Evolutionary conservation across 306 rosid genomes (phyloP), one percentile per base, ranked within the genome.

Genomic region (Rubus idaeus): DNA sequence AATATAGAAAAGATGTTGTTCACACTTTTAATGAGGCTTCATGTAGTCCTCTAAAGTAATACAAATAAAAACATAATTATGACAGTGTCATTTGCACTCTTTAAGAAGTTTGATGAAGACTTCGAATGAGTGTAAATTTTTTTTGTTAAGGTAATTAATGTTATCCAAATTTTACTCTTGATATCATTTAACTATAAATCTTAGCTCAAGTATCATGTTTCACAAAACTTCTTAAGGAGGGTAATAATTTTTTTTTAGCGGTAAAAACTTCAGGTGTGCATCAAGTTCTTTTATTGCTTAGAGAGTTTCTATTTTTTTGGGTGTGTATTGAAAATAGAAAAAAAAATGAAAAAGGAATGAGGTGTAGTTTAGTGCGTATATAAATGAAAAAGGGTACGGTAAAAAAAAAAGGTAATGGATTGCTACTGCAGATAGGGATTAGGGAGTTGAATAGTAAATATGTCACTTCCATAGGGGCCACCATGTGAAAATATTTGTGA

Each of bases 401-500:
- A 64, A 16, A 18, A 35, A 39, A 21, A 6, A 30, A 56, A 1
- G 46, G 21, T 14, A 62, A 35, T 35, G 20, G 68, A 35, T 35
- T 13, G 73, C 41, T 62, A 2, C 20, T 30, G 20, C 41, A 62
- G 67, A 30, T 62, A 62, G 44, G 68, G 21, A 62, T 35, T 35
- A 62, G 55, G 58, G 50, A 51, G 71, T 58, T 80, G 88, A 83
- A 84, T 73, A 87, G 85, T 74, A 77, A 81, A 81, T 82, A 75
- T 75, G 87, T 86, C 88, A 69, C 80, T 78, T 81, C 77, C 3
- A 69, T 45, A 41, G 86, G 94, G 88, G 83, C 95, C 91, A 81
- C 89, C 89, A 86, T 75, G 89, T 87, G 89, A 86, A 75, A 60
- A 57, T 14, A 66, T 11, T 82, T 80, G 88, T 78, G 85, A 82